Evolutionary conservation across 1,139 yeast genomes (phyloP), one percentile per base, ranked within the genome.

Genomic region (Diutina mesorugosa): DNA sequence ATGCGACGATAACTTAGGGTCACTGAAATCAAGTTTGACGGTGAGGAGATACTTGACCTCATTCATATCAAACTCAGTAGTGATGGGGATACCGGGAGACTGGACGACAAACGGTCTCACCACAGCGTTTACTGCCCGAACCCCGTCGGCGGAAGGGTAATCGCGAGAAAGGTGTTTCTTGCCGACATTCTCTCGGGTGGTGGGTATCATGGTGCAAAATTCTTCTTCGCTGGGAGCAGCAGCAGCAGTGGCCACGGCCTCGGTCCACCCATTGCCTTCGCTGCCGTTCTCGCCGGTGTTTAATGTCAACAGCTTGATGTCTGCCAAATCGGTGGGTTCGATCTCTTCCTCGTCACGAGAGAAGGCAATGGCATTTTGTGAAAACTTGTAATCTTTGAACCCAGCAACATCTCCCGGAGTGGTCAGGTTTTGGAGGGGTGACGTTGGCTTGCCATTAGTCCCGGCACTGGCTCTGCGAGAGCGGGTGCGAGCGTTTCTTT

Each of bases 41-140:
- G 77, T 74, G 56, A 88, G 68, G 0, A 70, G 65, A 63, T 81
- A 87, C 47, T 68, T 69, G n/a, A 70, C 71, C 1, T 69, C 65
- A 55, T 69, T 69, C 58, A 85, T 61, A 60, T 84, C 83, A 65
- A 87, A 88, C 56, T 78, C 83, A 12, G 84, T 78, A 0, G 67
- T 66, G 29, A 68, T 66, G 4, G 78, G 67, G 14, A 72, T 70
- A 0, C 96, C 96, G 54, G 72, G 72, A 0, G 84, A 76, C 3
- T 84, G 80, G 4, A 81, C 67, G 1, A 87, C 82, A 62, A 77
- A 87, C 1, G 97, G 97, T 55, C 97, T 74, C 28, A 87, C 72
- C 2, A 86, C 78, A 0, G 96, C 89, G 57, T 78, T 78, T 2
- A 79, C 76, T 0, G 91, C 95, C 56, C 97, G 72, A 1, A 83